Base-by-base conservation (phyloP, 2,329 filamentous ascomycete genomes). In the Calonectria pteridis region DNA sequence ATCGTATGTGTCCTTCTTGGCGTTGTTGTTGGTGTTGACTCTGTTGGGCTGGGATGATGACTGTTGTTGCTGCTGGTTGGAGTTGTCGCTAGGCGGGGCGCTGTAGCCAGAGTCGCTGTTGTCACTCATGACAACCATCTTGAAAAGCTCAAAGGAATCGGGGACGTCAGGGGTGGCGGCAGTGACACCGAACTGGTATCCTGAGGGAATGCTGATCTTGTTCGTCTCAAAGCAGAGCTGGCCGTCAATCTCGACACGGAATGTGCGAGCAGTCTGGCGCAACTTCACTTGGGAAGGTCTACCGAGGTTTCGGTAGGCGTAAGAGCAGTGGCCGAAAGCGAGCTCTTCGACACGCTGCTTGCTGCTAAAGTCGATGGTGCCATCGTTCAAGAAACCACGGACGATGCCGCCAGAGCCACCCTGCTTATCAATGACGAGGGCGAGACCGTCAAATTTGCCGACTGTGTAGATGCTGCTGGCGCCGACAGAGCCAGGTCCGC, bases 111-210 rank as follows among this genome's bases (percentile, higher is more conserved):
- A 67, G 16, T 78, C 77, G 40, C 75, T 81, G 72, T 79, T 86
- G 80, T 91, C 90, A 14, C 90, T 92, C 81, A 93, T 91, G 66
- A 97, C 91, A 43, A 94, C 89, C 82, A 98, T 90, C 83, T 96
- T 97, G 88, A 96, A 97, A 77, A 98, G 85, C 85, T 99, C 97
- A 81, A 98, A 98, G 6, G 95, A 98, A 85, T 99, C 97, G 0
- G 97, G 95, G 80, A 92, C 96, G 78, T 98, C 96, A 35, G 95
- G 94, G 4, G 95, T 96, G 20, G 95, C 94, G 51, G 96, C 97
- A 16, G 94, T 95, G 78, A 99, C 87, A 79, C 97, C 97, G 77
- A 98, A 94, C 83, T 91, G 90, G 87, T 98, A 97, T 77, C 94
- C 94, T 2, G 89, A 80, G 4, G 96, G 97, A 29, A 99, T 89